A percentile compares a stretch with the other conserved stretches of the same genome.
Conservation (phyloP, 78 protist species). For the Dictyostelium capitatum region DNA sequence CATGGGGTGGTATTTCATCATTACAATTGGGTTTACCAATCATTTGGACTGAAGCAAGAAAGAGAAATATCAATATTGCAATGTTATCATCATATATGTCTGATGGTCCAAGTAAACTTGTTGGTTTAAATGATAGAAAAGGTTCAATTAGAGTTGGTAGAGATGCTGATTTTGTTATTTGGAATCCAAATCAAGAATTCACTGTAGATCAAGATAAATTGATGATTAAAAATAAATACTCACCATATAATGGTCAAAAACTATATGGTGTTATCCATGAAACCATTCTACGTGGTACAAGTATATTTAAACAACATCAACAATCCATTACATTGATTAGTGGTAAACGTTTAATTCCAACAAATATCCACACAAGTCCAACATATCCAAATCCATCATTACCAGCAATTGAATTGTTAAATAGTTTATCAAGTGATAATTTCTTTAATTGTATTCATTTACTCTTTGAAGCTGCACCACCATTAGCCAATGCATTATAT, state of each 20-base stretch:
- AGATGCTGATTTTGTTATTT: slow-evolving; percentile 87
- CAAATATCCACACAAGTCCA: slow-evolving; percentile 31
- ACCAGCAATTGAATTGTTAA: slow-evolving; percentile 31
- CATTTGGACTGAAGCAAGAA: slow-evolving; percentile 48
- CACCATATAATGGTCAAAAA: slow-evolving; percentile 51
- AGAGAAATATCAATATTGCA: neutral
- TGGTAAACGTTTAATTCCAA: slow-evolving; percentile 47
- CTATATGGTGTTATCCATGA: slow-evolving; percentile 17
- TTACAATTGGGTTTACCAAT: slow-evolving; percentile 72
- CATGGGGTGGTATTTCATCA: slow-evolving; percentile 81
- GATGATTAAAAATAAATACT: slow-evolving; percentile 29
- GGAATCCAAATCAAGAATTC: slow-evolving; percentile 39
- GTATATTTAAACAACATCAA: neutral
- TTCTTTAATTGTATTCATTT: neutral
- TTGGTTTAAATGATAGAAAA: slow-evolving; percentile 60
- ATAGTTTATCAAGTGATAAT: neutral
- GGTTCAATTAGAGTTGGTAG: slow-evolving; percentile 77
- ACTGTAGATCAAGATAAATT: neutral
- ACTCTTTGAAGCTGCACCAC: slow-evolving; percentile 60
- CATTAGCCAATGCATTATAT: neutral
- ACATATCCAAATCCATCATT: slow-evolving; percentile 12
- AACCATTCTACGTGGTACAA: slow-evolving; percentile 62
- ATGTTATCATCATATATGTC: slow-evolving; percentile 18
- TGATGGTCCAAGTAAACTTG: slow-evolving; percentile 47
- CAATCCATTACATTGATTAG: neutral